Evolutionary conservation across 176 grass and related monocot genomes (phyloP), one percentile per base, ranked within the genome.

Genomic region (Oryza nivara): DNA sequence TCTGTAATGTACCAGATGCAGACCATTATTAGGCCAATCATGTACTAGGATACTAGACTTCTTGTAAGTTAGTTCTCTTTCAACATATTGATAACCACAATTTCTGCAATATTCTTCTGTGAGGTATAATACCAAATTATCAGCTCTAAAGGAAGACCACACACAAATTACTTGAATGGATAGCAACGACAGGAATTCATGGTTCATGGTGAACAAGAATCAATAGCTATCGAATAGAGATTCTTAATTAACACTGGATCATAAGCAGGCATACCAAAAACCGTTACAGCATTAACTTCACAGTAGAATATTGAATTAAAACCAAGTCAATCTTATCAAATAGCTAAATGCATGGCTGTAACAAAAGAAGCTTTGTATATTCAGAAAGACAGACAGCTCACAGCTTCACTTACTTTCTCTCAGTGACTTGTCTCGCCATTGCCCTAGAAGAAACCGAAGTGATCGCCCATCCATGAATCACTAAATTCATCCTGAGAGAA

Each of bases 381-480:
- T 82, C 9, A 74, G 20, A 78, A 83, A 87, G 61, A 47, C 30
- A 86, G 25, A 1, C 65, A 35, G 52, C 34, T 28, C 28, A 28
- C 28, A 28, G 28, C 36, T 84, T 83, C 64, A 91, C 89, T 84
- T 84, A 84, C 89, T 80, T 84, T 25, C 14, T 71, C 51, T 80
- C 20, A 65, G 52, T 1, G 47, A 66, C 70, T 70, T 84, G 34
- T 87, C 17, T 47, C 11, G 4, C 52, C 64, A 87, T 72, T 69
- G 40, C 45, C 30, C 70, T 65, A 51, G 75, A 72, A 61, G 52
- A 77, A 76, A 77, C 77, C 16, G 32, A 34, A 72, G 82, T 77
- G 49, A 87, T 5, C 7, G n/a, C 79, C 23, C 41, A 23, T 71
- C 26, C 28, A 61, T 48, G 41, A 84, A 75, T 44, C 75, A 70